Base-by-base conservation (phyloP, 805 yeast species). In the Starmerella sp. region DNA sequence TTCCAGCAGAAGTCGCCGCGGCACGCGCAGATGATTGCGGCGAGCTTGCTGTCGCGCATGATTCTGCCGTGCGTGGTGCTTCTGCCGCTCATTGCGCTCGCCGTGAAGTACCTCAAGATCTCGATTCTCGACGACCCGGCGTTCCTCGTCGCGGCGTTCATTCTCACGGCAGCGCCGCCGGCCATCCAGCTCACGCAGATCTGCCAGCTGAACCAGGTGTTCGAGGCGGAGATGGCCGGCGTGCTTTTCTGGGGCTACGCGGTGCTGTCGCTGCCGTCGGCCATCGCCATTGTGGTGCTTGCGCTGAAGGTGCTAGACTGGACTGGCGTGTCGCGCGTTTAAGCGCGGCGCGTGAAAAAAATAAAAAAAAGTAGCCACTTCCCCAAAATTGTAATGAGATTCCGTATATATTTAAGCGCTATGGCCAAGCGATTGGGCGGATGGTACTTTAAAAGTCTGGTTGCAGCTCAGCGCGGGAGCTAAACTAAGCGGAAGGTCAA, bases 241-340 rank as follows among this genome's bases (percentile, higher is more conserved):
- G 82, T 81, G 9, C 69, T 81, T 57, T 81, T 81, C 62, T 81
- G 85, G 85, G 84, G 84, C 8, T 81, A 81, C 59, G 83, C 75
- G 15, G 72, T 81, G 4, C 68, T 81, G 55, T 78, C 85, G 7
- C 69, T 81, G 51, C 86, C 86, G 0, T 73, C 80, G 17, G 77
- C 83, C 11, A 77, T 80, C 34, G 61, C 75, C 52, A 78, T 80
- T 60, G 84, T 79, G 7, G 80, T 78, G 6, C 60, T 75, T 10
- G 73, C 80, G 57, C 68, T 81, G 55, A 75, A 77, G 62, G 84
- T 79, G 8, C 68, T 80, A 52, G 74, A 78, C 31, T 80, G 83
- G 83, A 69, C 75, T 0, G 69, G 71, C 6, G 60, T 64, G 5
- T 50, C 57, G 32, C 22, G 22, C 34, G 30, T 17, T 1, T 39